Evolutionary conservation across 148 eudicot species (phyloP), one percentile per base, ranked within the genome.

Genomic region (Cornus suecica): DNA sequence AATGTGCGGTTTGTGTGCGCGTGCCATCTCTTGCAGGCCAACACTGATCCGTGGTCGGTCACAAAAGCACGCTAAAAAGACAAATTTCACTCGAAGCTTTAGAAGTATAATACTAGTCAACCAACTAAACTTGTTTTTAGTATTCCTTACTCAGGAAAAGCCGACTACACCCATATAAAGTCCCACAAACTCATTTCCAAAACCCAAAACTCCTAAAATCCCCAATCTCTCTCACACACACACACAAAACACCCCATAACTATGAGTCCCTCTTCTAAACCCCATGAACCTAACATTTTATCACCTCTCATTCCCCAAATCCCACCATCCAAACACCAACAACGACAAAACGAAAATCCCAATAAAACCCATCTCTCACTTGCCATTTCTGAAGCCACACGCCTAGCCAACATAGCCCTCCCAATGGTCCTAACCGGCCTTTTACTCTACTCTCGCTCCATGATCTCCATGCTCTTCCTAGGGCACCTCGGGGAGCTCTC

Each of bases 401-500:
- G 78, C 60, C 86, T 91, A 68, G 72, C 81, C 22, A 76, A 72
- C 32, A 77, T 87, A 60, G 86, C 93, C 45, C 72, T 91, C 66
- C 96, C 96, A 0, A 79, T 91, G 81, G 80, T 89, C 10, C 71
- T 91, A 68, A 91, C 93, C 1, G 91, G 93, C 24, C 80, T 91
- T 30, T 10, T 91, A 20, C 84, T 91, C 27, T 91, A 91, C 81
- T 83, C 87, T 2, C 87, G 96, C 5, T 91, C 96, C 51, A 76
- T 91, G 88, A 86, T 91, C 80, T 91, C 96, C 73, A 89, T 88
- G 87, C 85, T 91, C 61, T 91, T 89, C 80, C 84, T 91, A 13
- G 96, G 96, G 68, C 87, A 62, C 65, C 85, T 91, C 1, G 88
- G 96, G 18, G 85, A 88, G 74, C 89, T 89, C 26, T 71, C 87